Percentiles rank a stretch among this genome's conserved stretches.
Evolutionary conservation across 371 early-diverging fungal genomes (phyloP).

Genomic region (Apophysomyces elegans): DNA sequence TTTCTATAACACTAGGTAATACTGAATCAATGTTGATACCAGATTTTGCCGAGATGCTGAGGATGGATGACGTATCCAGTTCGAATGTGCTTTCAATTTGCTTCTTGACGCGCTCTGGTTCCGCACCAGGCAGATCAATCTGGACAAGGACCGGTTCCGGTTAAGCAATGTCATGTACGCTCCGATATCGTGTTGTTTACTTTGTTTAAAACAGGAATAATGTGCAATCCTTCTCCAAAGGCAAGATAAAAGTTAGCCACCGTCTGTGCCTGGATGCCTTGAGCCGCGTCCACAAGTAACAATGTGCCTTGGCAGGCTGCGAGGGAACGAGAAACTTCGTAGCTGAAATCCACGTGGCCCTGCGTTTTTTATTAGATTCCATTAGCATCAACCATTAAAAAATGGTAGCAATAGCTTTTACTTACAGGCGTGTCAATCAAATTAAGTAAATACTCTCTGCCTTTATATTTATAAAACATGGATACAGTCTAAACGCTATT

Average conservation of each 20-base stretch:
- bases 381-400: background rate
- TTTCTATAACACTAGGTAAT: constrained; percentile 78
- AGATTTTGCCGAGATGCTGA: constrained; percentile 89
- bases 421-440: constrained; percentile 88
- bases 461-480: constrained; percentile 82
- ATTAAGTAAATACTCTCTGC: constrained; percentile 80
- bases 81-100: constrained; percentile 93
- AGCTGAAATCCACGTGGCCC: constrained; percentile 86
- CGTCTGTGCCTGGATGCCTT: constrained; percentile 94
- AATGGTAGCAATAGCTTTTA: background rate
- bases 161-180: too few species aligned
- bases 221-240: constrained; percentile 82
- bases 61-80: constrained; percentile 63
- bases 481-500: constrained; percentile 70
- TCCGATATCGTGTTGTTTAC: constrained; percentile 26
- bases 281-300: constrained; percentile 88
- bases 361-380: constrained; percentile 17
- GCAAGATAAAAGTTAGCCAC: constrained; percentile 97
- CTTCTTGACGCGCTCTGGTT: constrained; percentile 72
- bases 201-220: constrained; percentile 96
- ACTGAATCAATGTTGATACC: constrained; percentile 80
- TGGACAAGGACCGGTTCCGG: constrained; percentile 15
- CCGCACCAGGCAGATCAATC: constrained; percentile 92
- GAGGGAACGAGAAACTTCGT: constrained; percentile 91
- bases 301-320: constrained; percentile 92